Evolutionary conservation across 176 grass and related monocot species (phyloP).

Genomic region (Dactylis glomerata): DNA sequence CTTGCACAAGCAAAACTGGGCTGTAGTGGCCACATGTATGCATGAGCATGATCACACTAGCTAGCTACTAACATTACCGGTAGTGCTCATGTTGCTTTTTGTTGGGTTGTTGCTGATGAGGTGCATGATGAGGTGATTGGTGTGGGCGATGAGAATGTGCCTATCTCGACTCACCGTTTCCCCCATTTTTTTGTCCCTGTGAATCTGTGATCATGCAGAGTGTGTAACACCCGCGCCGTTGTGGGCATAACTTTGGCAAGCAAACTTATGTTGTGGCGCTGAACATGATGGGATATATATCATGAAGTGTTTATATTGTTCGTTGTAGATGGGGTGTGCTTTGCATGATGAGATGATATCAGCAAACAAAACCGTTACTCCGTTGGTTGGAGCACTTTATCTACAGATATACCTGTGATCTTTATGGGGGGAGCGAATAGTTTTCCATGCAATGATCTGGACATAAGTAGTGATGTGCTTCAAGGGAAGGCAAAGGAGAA

Average conservation of each 20-base stretch:
- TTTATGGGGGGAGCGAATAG: neutral
- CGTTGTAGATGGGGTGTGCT: neutral
- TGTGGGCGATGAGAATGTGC: neutral
- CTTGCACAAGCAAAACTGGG: conserved; percentile 3
- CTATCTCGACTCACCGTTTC: neutral
- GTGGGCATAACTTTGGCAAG: neutral
- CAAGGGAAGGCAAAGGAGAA: conserved; percentile 43
- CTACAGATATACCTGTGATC: neutral
- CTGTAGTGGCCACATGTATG: neutral
- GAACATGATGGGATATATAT: neutral
- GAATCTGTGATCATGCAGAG: neutral
- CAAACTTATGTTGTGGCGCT: neutral
- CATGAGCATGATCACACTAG: neutral
- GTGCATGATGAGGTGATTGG: neutral
- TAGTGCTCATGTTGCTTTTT: conserved; percentile 10
- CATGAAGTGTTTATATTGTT: neutral
- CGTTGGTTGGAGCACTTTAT: neutral
- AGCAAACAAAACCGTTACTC: neutral
- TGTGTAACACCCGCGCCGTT: neutral
- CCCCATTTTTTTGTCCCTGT: neutral
- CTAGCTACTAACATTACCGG: neutral
- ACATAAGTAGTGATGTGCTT: conserved; percentile 40
- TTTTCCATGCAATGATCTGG: conserved; percentile 16
- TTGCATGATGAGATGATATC: neutral
- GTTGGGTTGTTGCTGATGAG: neutral